Percentiles rank a stretch among this genome's conserved stretches.
phyloP scores from a whole-genome alignment of 208 protist genomes.

The Leptomonas seymouri region DNA sequence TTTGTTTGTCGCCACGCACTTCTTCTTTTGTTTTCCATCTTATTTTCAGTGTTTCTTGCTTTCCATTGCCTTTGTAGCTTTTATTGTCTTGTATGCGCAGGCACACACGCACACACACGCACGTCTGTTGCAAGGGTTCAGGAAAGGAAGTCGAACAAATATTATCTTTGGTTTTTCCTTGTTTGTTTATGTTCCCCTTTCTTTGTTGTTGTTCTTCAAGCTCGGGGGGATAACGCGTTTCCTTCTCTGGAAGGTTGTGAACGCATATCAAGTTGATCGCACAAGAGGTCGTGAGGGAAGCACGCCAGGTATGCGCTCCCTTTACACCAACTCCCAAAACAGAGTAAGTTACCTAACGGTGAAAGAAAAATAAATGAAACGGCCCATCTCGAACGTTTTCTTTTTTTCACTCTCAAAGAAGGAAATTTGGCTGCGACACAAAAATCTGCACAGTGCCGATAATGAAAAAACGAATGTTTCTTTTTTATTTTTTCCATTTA shows the following conservation, averaged over 20 bases:
- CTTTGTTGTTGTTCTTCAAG: conserved; percentile 8
- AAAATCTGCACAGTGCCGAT: neutral
- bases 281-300: neutral
- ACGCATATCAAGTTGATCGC: neutral
- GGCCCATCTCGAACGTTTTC: too few relatives aligned
- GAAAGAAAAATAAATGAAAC: neutral
- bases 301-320: neutral
- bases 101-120: neutral
- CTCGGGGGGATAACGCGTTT: conserved; percentile 28
- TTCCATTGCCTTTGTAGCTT: neutral
- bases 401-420: too few relatives aligned
- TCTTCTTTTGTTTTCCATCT: neutral
- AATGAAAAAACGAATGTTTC: neutral
- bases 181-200: too few relatives aligned
- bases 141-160: neutral
- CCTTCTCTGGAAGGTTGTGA: conserved; percentile 20
- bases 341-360: neutral
- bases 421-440: too few relatives aligned
- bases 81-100: conserved; percentile 2
- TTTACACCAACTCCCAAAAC: too few relatives aligned
- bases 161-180: neutral
- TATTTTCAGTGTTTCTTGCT: conserved; percentile 8
- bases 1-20: neutral
- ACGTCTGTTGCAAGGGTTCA: neutral
- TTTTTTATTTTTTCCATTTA: neutral